Conservation (phyloP, 1,284 basidiomycete species). For the Rhizoctonia solani region DNA sequence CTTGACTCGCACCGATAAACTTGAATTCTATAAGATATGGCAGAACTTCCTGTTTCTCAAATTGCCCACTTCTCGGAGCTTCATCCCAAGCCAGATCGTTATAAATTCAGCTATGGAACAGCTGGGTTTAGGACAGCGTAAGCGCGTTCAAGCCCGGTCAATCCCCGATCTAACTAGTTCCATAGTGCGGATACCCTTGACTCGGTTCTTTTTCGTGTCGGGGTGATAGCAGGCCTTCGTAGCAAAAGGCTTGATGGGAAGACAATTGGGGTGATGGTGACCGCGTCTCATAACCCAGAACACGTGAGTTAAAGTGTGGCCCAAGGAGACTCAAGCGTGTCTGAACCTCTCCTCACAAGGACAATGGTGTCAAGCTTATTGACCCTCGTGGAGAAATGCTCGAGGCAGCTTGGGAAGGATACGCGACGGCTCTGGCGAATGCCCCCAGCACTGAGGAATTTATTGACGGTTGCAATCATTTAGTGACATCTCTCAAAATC, state of each 20-base stretch:
- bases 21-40: conserved; percentile 2
- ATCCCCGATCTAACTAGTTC: conserved; percentile 37
- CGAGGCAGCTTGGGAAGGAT: conserved; percentile 89
- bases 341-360: conserved; percentile 54
- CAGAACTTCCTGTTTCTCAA: conserved; percentile 24
- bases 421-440: conserved; percentile 91
- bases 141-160: conserved; percentile 46
- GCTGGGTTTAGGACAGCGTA: conserved; percentile 94
- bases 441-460: conserved; percentile 75
- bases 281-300: conserved; percentile 98
- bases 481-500: conserved; percentile 74
- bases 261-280: conserved; percentile 97
- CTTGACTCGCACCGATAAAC: conserved; percentile 1
- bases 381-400: conserved; percentile 99
- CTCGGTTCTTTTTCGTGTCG: conserved; percentile 91
- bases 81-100: conserved; percentile 65
- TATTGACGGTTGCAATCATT: conserved; percentile 63
- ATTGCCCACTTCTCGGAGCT: conserved; percentile 46
- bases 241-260: conserved; percentile 90
- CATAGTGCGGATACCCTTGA: conserved; percentile 80
- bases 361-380: conserved; percentile 98
- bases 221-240: conserved; percentile 85
- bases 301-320: conserved; percentile 56
- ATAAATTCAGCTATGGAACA: conserved; percentile 87
- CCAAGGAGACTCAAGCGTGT: not conserved